Evolutionary conservation across 495 filamentous ascomycete genomes (phyloP).

Genomic region (Hypoxylon crocopeplum): DNA sequence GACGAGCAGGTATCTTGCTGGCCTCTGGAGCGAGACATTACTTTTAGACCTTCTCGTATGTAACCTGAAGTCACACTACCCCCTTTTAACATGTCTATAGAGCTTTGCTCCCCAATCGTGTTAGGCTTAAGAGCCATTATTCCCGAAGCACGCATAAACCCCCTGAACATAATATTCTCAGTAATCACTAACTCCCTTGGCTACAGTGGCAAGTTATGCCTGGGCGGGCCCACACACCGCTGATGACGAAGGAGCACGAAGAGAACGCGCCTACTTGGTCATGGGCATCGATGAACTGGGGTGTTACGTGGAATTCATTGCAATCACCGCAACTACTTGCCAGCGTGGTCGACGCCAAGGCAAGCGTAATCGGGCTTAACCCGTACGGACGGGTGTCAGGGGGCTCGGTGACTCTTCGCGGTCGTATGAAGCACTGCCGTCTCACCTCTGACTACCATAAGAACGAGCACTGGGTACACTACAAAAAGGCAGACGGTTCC

Average conservation of each 20-base stretch:
- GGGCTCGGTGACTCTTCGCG: conserved; percentile 18
- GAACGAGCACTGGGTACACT: conserved; percentile 22
- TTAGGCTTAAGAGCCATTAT: no score
- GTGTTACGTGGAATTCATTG: conserved; percentile 8
- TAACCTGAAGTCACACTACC: no score
- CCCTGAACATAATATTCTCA: no score
- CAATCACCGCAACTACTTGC: conserved; percentile 5
- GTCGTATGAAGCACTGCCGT: conserved; percentile 22
- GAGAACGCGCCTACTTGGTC: conserved; percentile 28
- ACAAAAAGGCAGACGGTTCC: conserved; percentile 12
- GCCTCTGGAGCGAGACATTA: conserved; percentile 38
- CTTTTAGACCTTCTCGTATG: conserved; percentile 27
- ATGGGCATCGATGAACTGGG: conserved; percentile 27
- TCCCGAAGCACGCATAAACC: no score
- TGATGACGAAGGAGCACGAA: conserved; percentile 29
- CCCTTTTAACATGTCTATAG: no score
- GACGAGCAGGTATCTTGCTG: conserved; percentile 32
- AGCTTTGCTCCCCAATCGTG: no score
- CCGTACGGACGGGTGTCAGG: conserved; percentile 24
- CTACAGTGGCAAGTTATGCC: conserved; percentile 29
- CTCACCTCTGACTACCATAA: conserved; percentile 15
- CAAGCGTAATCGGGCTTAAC: conserved; percentile 11
- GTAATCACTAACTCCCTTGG: no score
- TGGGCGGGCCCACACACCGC: conserved; percentile 15
- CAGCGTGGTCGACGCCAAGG: conserved; percentile 8